Evolutionary conservation across 768 basidiomycete genomes (phyloP), one percentile per base, ranked within the genome.

Genomic region (Ramaria rubella): DNA sequence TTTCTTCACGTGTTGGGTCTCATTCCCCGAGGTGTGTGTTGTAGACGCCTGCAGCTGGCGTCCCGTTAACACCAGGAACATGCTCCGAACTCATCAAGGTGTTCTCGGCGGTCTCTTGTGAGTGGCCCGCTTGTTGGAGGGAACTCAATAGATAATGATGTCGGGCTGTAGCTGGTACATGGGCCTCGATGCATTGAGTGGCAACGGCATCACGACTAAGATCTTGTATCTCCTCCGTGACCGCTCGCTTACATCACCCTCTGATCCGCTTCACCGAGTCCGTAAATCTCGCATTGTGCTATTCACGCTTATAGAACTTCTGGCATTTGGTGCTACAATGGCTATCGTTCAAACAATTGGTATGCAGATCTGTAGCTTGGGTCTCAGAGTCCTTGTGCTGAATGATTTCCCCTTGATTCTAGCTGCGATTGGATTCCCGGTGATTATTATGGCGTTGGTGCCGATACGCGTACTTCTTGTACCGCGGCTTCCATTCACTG

Each of bases 361-460:
- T 90, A 59, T 30, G 76, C 66, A 7, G 30, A 2, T 57, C 30
- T 15, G 1, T 15, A 4, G 50, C 38, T 23, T 14, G 21, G 29
- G 7, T 15, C 6, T 38, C 15, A 4, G 33, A 34, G 5, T 31
- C 45, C 4, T 50, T 19, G 24, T 11, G 49, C 17, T 5, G n/a
- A 36, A 21, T 52, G 45, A 43, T n/a, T 36, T 21, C 8, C 1
- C 24, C 38, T 17, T 43, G 23, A 30, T 17, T 44, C 7, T 66
- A 85, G 93, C 89, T 40, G 92, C 91, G 4, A 92, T 95, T 58
- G 91, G 86, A 0, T 96, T 96, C 68, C 92, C 94, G 0, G 77
- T 95, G 50, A 81, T 96, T 63, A 94, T 95, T 64, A 80, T 90
- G 67, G 69, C 90, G 36, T 77, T 96, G 14, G 76, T 95, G 23